These are phyloP conservation scores for Senna siamea DNA, from an alignment of 306 rosid genomes.

Conservation along the genomic window DNA sequence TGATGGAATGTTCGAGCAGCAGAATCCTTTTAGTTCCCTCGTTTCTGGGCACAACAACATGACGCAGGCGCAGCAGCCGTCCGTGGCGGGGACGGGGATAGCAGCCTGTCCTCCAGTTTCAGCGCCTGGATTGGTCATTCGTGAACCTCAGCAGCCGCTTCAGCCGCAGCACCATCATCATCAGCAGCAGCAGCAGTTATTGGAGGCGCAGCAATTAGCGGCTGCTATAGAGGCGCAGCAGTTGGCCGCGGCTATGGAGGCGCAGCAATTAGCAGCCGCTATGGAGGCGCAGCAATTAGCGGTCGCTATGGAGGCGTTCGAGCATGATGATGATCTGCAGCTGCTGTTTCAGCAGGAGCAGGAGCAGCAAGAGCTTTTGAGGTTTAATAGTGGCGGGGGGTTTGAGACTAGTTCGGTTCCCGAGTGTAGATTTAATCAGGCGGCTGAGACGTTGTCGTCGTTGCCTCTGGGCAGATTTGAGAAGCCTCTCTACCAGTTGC, in stretches of 20 bases:
- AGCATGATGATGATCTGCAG: constrained; percentile 27
- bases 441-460: constrained; percentile 44
- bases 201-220: constrained; percentile 63
- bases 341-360: constrained; percentile 24
- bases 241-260: too few relatives aligned
- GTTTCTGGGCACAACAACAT: constrained; percentile 41
- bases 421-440: constrained; percentile 43
- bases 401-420: constrained; percentile 40
- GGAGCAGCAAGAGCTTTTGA: constrained; percentile 44
- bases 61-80: too few relatives aligned
- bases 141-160: constrained; percentile 48
- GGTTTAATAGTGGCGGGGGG: constrained; percentile 44
- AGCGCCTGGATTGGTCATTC: constrained; percentile 32
- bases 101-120: too few relatives aligned
- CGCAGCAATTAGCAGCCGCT: too few relatives aligned
- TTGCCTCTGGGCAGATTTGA: constrained; percentile 57
- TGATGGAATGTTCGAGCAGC: constrained; percentile 13
- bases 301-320: constrained; percentile 34
- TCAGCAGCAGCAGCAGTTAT: constrained; percentile 22
- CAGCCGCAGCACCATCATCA: neutral
- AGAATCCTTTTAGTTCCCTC: constrained; percentile 29
- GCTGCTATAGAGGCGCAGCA: constrained; percentile 3
- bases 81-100: neutral
- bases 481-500: constrained; percentile 42
- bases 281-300: too few relatives aligned